Base-by-base conservation (phyloP, 805 yeast genomes). In the Candida berthetii region DNA sequence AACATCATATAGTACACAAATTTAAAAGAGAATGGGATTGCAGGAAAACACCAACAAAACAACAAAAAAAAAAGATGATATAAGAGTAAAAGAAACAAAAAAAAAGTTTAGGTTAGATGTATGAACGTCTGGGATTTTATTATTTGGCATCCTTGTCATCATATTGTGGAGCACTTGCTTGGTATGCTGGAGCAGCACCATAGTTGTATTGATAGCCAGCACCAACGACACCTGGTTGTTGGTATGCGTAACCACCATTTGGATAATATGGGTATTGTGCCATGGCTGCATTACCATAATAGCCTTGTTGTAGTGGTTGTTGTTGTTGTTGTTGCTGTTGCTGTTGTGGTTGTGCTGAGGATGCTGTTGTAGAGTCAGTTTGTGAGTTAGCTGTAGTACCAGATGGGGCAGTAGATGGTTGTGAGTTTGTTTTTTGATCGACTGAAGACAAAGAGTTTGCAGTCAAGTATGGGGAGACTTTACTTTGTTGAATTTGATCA, bases 391-490 rank as follows among this genome's bases (percentile, higher is more conserved):
- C 31, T 42, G 47, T 18, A 19, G 24, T 25, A 5, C 28, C 28
- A 10, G 37, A 14, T 22, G 28, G 15, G 24, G 37, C 11, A 13
- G 37, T 35, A 9, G 34, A 31, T 16, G 34, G 34, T 16, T 31
- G 34, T 9, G 27, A 34, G 13, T 18, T 15, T 15, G 39, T 32
- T 9, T 43, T 34, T 16, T 42, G 43, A n/a, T 45, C 50, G 35
- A 39, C 13, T 45, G 38, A 20, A 44, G 37, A 9, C 34, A 52
- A 28, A 14, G 55, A 49, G 15, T 45, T 47, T 41, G 58, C 54
- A 2, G 55, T 47, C 40, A 55, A 16, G 37, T 52, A 52, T 28
- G 58, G 58, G 4, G 57, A 48, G 7, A 39, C 22, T 31, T 46
- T 31, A 15, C 25, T 50, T 47, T 55, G 45, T 32, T 41, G 51